phyloP scores from a whole-genome alignment of 2,329 filamentous ascomycete species.

The Sporothrix humicola region DNA sequence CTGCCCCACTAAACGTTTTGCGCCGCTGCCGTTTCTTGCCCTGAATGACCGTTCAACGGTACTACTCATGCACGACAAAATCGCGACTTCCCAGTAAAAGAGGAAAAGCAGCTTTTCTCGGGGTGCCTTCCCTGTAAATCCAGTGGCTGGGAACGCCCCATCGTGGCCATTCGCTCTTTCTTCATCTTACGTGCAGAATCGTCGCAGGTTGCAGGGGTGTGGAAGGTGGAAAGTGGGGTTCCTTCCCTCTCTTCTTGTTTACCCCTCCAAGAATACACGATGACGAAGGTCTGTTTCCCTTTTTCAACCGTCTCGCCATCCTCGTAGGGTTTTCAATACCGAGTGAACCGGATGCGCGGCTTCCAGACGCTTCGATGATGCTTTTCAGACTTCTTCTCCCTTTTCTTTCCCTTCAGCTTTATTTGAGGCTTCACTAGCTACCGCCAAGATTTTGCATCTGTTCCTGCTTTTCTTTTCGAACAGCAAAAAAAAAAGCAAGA shows the following conservation, averaged over 20 bases:
- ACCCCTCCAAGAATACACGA: conserved; percentile 8
- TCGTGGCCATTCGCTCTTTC: neutral
- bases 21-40: neutral
- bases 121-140: neutral
- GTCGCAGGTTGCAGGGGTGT: conserved; percentile 9
- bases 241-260: neutral
- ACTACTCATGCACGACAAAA: conserved; percentile 9
- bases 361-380: conserved; percentile 20
- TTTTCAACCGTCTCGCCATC: neutral
- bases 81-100: neutral
- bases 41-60: neutral
- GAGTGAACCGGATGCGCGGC: conserved; percentile 24
- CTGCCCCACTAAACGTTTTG: neutral
- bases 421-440: neutral
- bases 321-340: conserved; percentile 26
- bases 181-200: conserved; percentile 14
- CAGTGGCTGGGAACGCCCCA: conserved; percentile 17
- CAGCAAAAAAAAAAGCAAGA: neutral
- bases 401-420: too few species aligned
- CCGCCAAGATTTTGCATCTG: neutral
- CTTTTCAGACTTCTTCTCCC: neutral
- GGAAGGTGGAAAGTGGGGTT: conserved; percentile 15
- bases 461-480: neutral
- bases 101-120: neutral
- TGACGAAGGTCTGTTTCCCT: conserved; percentile 20